A percentile compares a stretch with the other conserved stretches of the same genome.
Evolutionary conservation across 176 grass and related monocot genomes (phyloP).

Genomic region (Pontederia paniculata): DNA sequence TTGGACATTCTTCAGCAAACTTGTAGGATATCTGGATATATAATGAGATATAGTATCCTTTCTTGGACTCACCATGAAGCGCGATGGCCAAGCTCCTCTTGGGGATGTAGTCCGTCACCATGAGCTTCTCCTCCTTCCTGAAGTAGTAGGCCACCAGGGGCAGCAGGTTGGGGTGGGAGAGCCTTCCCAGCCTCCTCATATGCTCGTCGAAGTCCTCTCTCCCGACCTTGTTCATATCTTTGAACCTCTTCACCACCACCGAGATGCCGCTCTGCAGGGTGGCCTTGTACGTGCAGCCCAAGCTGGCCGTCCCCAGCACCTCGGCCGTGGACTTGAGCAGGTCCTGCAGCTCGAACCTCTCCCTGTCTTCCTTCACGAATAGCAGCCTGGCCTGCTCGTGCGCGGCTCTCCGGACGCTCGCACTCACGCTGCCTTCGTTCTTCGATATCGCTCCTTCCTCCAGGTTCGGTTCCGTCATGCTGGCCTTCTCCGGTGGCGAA

Average conservation of each 20-base stretch:
- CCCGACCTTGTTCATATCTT: slow-evolving; percentile 80
- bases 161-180: slow-evolving; percentile 82
- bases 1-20: slow-evolving; percentile 2
- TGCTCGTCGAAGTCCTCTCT: slow-evolving; percentile 92
- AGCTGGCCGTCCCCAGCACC: slow-evolving; percentile 56
- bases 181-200: slow-evolving; percentile 75
- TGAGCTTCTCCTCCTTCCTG: slow-evolving; percentile 89
- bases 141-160: slow-evolving; percentile 80
- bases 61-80: slow-evolving; percentile 37
- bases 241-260: slow-evolving; percentile 89
- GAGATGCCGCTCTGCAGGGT: slow-evolving; percentile 34
- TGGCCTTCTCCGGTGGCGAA: neutral
- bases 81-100: slow-evolving; percentile 61
- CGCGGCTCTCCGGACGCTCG: slow-evolving; percentile 15
- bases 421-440: slow-evolving; percentile 9
- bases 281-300: slow-evolving; percentile 74
- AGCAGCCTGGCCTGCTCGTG: slow-evolving; percentile 49
- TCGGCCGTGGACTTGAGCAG: slow-evolving; percentile 83
- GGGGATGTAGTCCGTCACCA: slow-evolving; percentile 59
- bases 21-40: neutral
- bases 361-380: slow-evolving; percentile 49
- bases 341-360: slow-evolving; percentile 68
- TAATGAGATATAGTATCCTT: neutral
- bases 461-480: neutral
- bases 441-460: neutral